Base-by-base conservation (phyloP, 768 basidiomycete genomes). In the Guyanaporus albipodus region DNA sequence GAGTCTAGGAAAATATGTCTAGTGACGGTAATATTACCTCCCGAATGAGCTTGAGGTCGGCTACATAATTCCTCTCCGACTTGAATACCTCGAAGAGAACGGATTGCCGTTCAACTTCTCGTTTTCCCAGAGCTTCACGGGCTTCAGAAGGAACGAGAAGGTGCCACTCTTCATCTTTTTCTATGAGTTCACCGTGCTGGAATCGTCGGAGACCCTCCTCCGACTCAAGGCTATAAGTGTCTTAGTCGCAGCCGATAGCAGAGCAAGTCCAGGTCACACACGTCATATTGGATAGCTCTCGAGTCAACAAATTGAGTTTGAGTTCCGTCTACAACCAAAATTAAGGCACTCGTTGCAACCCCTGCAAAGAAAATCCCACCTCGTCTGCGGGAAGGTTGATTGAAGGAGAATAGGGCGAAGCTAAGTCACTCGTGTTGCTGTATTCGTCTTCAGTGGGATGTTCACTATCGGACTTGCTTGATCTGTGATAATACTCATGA, bases 31-130 rank as follows among this genome's bases (percentile, higher is more conserved):
- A 35, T 50, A 63, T 24, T 50, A 89, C 90, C 62, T 88, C 75
- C 69, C 80, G 67, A 53, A 87, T 68, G 48, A 83, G 64, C 59
- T 82, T 75, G 39, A 99, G 67, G 67, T 97, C 95, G 24, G 76
- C 65, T 10, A 92, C 85, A 62, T 96, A 97, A 49, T 91, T 85
- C 52, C 83, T 76, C 69, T 99, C 96, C 0, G 86, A 83, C 64
- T 90, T 85, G 66, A 97, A 83, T 19, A 95, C 69, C 62, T 98
- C 94, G 55, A 93, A 94, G 6, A 99, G 75, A 31, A 83, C 80
- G 21, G 82, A 87, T 63, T 97, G 93, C 36, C 93, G 77, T 48
- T 86, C 80, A 18, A 93, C 83, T 62, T 96, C 92, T 40, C 78
- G 65, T 60, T 83, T 80, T 21, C 84, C 82, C 3, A 98, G 67